A percentile compares a stretch with the other conserved stretches of the same genome.
Evolutionary conservation across 2,329 filamentous ascomycete species (phyloP).

Genomic region (Venturiaceae sp.): DNA sequence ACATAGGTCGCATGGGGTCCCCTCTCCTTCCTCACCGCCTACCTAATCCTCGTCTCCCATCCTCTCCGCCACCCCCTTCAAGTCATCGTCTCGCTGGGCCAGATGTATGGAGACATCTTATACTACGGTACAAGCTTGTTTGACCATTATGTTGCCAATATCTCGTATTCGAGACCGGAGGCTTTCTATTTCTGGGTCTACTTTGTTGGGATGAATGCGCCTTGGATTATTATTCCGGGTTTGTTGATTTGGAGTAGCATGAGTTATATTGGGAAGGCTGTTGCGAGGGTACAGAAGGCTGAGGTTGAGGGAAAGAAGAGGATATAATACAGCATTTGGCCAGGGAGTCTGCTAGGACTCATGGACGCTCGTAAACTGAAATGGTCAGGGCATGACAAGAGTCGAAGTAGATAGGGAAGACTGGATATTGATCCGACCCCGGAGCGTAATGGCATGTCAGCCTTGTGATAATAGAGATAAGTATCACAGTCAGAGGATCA

Average conservation of each 20-base stretch:
- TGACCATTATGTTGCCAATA: constrained; percentile 44
- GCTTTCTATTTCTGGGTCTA: constrained; percentile 57
- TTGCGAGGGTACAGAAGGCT: neutral
- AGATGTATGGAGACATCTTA: constrained; percentile 54
- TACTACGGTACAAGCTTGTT: constrained; percentile 56
- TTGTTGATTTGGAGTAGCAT: constrained; percentile 1
- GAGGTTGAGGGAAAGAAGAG: neutral
- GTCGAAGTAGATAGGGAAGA: too few species aligned
- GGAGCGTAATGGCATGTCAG: too few species aligned
- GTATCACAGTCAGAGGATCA: too few species aligned
- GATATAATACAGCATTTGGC: neutral
- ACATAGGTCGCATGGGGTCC: constrained; percentile 50
- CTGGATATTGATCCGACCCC: too few species aligned
- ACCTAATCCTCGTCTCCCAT: constrained; percentile 42
- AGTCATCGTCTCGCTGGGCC: constrained; percentile 50
- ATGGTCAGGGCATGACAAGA: too few species aligned
- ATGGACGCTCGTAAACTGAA: too few species aligned
- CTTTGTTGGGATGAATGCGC: constrained; percentile 56
- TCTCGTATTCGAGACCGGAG: constrained; percentile 51
- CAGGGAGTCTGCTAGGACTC: neutral
- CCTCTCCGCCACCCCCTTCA: constrained; percentile 51
- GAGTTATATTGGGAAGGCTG: neutral
- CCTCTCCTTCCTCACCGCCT: constrained; percentile 47
- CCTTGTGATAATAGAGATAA: too few species aligned
- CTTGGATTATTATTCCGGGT: constrained; percentile 54